phyloP scores from a whole-genome alignment of 78 protist genomes.

The Dictyostelium firmibasis region DNA sequence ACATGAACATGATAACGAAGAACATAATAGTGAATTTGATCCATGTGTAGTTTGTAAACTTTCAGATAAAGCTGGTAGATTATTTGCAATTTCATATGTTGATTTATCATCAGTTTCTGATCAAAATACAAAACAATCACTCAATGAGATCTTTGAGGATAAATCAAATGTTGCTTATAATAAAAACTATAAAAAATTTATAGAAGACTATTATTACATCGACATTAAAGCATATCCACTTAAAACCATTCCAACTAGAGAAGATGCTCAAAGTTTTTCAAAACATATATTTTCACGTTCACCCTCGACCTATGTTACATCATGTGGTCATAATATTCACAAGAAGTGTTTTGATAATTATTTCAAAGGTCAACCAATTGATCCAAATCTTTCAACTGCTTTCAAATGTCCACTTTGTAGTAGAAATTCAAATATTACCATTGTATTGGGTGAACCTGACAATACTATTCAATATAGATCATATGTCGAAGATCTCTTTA shows the following conservation, averaged over 20 bases:
- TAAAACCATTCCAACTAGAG: conserved; percentile 21
- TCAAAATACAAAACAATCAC: background rate
- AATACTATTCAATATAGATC: conserved; percentile 1
- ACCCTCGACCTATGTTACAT: conserved; percentile 36
- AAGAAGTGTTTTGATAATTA: conserved; percentile 23
- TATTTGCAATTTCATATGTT: conserved; percentile 46
- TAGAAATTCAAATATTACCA: background rate
- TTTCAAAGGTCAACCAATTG: background rate
- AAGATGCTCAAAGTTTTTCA: conserved; percentile 2
- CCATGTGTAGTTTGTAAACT: conserved; percentile 62
- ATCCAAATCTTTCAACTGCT: background rate
- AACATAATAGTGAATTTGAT: background rate
- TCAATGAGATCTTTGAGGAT: background rate
- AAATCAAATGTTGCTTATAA: conserved; percentile 8
- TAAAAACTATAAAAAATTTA: conserved; percentile 19
- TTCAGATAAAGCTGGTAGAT: conserved; percentile 7
- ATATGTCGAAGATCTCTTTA: background rate
- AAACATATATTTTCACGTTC: conserved; percentile 22
- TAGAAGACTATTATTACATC: background rate
- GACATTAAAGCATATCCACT: background rate
- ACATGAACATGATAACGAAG: background rate
- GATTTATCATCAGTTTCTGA: conserved; percentile 31
- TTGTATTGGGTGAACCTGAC: conserved; percentile 16
- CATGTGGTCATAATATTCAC: conserved; percentile 67
- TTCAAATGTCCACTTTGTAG: conserved; percentile 69